Base-by-base conservation (phyloP, 1,139 yeast species). In the Hyphopichia wangnamkhiaoensis region DNA sequence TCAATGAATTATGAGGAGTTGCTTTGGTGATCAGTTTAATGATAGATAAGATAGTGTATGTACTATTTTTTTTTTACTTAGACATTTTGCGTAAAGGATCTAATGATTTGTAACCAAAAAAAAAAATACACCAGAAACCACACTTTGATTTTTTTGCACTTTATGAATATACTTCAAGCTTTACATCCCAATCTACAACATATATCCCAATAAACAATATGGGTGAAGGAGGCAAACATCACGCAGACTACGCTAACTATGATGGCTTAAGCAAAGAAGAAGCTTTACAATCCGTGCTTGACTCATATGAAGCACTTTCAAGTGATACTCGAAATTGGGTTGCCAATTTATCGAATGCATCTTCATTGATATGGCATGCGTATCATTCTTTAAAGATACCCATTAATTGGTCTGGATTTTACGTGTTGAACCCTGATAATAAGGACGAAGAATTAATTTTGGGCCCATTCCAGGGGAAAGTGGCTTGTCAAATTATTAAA, bases 391-490 rank as follows among this genome's bases (percentile, higher is more conserved):
- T 85, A 5, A 58, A 65, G 1, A 51, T 71, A 2, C 61, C 68
- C 2, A 87, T 91, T 16, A 93, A 93, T 58, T 93, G 98, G 98
- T 80, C 95, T 0, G 98, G 98, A 0, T 90, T 93, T 57, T 93
- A 93, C 54, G 79, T 87, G 1, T 48, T 62, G 33, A 71, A 76
- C 38, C 43, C 50, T 3, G 62, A 65, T 5, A 51, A 50, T 8
- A 56, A 56, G n/a, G 47, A 57, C 0, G 37, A 55, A 0, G 79
- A 75, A 51, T 68, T 93, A 39, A 74, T 88, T 24, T 69, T 93
- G 34, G 98, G 95, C 0, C 98, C 98, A 7, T 93, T 93, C 59
- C 96, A 89, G 60, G 98, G 98, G 1, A 89, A 89, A 59, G 98
- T 93, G 3, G 98, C 98, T 0, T 93, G 98, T 56, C 98, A 93